These are phyloP conservation scores for Elongisporangium anandrum DNA, from an alignment of 352 stramenopile genomes.

Conservation along the genomic window DNA sequence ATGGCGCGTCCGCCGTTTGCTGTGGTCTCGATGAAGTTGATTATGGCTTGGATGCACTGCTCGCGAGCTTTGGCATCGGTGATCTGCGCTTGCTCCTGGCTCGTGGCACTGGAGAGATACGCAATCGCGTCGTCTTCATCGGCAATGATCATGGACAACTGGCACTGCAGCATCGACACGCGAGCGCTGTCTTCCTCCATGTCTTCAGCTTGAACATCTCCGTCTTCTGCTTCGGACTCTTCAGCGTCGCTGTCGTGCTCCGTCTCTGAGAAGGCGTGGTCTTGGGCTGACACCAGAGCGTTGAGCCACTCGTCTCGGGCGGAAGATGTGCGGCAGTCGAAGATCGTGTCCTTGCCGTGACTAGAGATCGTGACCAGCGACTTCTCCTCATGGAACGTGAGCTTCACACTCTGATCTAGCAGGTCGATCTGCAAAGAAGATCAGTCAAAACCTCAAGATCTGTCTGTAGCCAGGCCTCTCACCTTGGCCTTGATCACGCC, in stretches of 20 bases:
- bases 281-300: slow-evolving; percentile 49
- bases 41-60: slow-evolving; percentile 31
- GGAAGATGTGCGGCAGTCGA: slow-evolving; percentile 42
- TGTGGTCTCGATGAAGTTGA: slow-evolving; percentile 47
- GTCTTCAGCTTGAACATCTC: slow-evolving; percentile 30
- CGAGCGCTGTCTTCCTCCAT: slow-evolving; percentile 51
- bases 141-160: slow-evolving; percentile 38
- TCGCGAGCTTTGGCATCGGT: slow-evolving; percentile 12
- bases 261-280: slow-evolving; percentile 23
- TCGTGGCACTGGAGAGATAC: slow-evolving; percentile 3
- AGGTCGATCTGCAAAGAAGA: slow-evolving; percentile 49
- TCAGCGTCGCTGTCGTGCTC: slow-evolving; percentile 21
- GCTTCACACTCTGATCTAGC: slow-evolving; percentile 37
- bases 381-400: slow-evolving; percentile 62
- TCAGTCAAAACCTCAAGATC: too few relatives aligned
- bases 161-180: slow-evolving; percentile 58
- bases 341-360: slow-evolving; percentile 33
- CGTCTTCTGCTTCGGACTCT: slow-evolving; percentile 8
- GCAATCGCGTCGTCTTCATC: slow-evolving; percentile 16
- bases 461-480: too few relatives aligned
- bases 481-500: slow-evolving; percentile 62
- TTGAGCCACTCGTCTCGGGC: slow-evolving; percentile 61
- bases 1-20: slow-evolving; percentile 48
- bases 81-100: neutral
- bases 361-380: slow-evolving; percentile 48